These are phyloP conservation scores for Citrus cavaleriei DNA, from an alignment of 345 rosid species.

Conservation along the genomic window DNA sequence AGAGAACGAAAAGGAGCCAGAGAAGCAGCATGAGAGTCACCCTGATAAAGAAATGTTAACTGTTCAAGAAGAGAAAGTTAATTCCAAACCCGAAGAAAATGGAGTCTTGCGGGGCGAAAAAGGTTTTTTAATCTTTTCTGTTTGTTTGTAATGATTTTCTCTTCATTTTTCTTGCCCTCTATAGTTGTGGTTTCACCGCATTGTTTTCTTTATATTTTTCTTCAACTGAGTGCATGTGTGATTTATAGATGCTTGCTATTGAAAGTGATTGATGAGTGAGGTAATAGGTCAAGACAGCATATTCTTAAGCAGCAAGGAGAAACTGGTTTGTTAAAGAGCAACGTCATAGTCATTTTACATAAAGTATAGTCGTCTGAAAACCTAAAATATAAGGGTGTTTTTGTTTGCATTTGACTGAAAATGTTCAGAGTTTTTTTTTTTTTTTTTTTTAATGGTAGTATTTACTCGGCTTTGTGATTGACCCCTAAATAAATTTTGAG, in stretches of 20 bases:
- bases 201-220: not conserved
- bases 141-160: not conserved
- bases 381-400: not conserved
- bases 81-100: conserved; percentile 47
- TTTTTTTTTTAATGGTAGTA: not conserved
- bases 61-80: conserved; percentile 53
- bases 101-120: conserved; percentile 49
- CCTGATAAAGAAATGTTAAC: conserved; percentile 42
- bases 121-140: not conserved
- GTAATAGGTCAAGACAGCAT: not conserved
- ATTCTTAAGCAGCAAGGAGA: not conserved
- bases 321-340: not conserved
- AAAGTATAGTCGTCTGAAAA: not conserved
- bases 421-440: not conserved
- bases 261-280: not conserved
- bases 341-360: not conserved
- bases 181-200: not conserved
- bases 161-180: not conserved
- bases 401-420: not conserved
- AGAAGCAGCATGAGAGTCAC: conserved; percentile 57
- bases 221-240: not conserved
- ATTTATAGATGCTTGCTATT: not conserved
- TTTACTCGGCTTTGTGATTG: not conserved
- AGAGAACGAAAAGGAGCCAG: conserved; percentile 62
- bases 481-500: not conserved